phyloP scores from a whole-genome alignment of 2,329 filamentous ascomycete species.

The Colletotrichum plurivorum region DNA sequence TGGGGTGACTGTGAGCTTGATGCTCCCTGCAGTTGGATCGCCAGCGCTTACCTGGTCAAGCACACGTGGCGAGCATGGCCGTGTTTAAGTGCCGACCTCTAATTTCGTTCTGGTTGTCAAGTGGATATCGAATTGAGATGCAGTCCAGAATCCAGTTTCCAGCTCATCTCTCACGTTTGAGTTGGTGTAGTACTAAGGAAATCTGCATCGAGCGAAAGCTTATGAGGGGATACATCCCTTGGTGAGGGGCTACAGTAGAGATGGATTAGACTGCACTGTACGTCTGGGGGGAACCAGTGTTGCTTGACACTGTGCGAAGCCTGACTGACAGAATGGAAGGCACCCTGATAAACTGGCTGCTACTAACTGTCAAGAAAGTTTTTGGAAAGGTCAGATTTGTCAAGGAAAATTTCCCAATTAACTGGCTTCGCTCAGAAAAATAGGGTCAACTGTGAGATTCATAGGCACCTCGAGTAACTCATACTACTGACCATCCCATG shows the following conservation, averaged over 20 bases:
- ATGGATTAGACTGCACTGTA: not conserved
- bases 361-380: too few species aligned
- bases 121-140: not conserved
- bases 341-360: too few species aligned
- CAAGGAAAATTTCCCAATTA: too few species aligned
- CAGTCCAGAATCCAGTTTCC: not conserved
- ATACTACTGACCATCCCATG: not conserved
- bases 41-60: constrained; percentile 22
- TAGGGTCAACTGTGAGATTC: too few species aligned
- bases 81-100: not conserved
- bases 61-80: constrained; percentile 16
- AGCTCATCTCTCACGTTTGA: constrained; percentile 13
- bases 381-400: too few species aligned
- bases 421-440: too few species aligned
- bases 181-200: constrained; percentile 26
- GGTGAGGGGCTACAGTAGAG: constrained; percentile 36
- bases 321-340: not conserved
- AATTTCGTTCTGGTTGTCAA: not conserved
- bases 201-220: constrained; percentile 24
- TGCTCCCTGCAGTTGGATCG: constrained; percentile 6
- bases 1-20: constrained; percentile 27
- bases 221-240: constrained; percentile 25
- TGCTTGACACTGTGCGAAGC: not conserved
- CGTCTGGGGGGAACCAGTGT: too few species aligned
- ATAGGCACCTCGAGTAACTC: too few species aligned